Evolutionary conservation across 345 rosid genomes (phyloP).

Genomic region (Eucalyptus cloeziana): DNA sequence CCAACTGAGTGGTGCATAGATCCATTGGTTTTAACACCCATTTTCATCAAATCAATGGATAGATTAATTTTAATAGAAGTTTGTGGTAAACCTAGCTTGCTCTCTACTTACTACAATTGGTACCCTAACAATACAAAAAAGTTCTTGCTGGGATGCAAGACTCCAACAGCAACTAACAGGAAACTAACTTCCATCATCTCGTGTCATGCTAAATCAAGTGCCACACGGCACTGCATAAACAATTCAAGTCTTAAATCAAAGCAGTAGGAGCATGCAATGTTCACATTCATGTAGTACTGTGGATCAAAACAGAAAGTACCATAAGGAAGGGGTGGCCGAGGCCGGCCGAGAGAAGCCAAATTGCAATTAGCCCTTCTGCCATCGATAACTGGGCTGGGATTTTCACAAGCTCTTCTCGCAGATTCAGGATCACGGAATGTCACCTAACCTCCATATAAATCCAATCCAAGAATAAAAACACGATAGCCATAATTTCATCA

Average conservation of each 20-base stretch:
- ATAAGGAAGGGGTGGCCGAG: constrained; percentile 6
- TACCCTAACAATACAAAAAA: not conserved
- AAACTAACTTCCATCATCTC: not conserved
- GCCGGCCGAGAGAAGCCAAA: constrained; percentile 24
- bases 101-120: not conserved
- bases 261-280: not conserved
- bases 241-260: not conserved
- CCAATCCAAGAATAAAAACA: not conserved
- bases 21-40: not conserved
- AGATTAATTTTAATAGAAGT: not conserved
- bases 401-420: constrained; percentile 23
- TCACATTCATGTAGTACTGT: not conserved
- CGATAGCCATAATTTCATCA: not conserved
- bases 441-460: not conserved
- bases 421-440: constrained; percentile 13
- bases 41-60: not conserved
- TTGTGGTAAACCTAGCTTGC: not conserved
- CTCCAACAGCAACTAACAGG: not conserved
- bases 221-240: not conserved
- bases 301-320: not conserved
- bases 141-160: not conserved
- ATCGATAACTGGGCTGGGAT: constrained; percentile 26
- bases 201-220: not conserved
- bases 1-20: not conserved
- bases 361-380: constrained; percentile 30